phyloP scores from a whole-genome alignment of 148 eudicot genomes.

The Silene latifolia region DNA sequence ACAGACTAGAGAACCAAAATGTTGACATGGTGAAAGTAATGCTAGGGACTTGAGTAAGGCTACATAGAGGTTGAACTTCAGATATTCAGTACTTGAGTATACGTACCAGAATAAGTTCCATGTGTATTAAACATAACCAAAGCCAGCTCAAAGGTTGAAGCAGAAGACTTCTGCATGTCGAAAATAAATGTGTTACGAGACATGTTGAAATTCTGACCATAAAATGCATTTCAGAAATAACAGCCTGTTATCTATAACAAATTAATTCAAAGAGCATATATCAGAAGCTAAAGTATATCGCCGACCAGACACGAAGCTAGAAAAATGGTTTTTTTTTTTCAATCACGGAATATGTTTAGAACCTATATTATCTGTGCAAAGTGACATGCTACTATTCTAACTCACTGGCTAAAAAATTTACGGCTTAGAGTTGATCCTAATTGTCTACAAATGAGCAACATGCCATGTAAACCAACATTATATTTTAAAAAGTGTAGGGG shows the following conservation, averaged over 20 bases:
- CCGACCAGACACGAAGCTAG: too few species aligned
- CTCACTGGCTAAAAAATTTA: too few species aligned
- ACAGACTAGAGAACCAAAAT: not conserved
- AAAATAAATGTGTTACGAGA: constrained; percentile 16
- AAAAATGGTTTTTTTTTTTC: too few species aligned
- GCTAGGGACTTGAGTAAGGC: not conserved
- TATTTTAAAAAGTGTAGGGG: too few species aligned
- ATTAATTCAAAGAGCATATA: not conserved
- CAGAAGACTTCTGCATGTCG: constrained; percentile 58
- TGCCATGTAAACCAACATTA: too few species aligned
- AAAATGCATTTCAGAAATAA: not conserved
- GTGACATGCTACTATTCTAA: too few species aligned
- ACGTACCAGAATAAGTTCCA: constrained; percentile 78
- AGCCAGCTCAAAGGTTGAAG: constrained; percentile 51
- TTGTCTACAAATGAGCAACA: too few species aligned
- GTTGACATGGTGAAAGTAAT: not conserved
- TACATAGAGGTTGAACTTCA: not conserved
- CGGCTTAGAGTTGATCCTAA: too few species aligned
- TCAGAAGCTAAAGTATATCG: not conserved
- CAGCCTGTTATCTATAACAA: not conserved
- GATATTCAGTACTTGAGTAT: constrained; percentile 13
- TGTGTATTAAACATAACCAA: constrained; percentile 74
- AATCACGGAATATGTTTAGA: too few species aligned
- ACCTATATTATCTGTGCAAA: too few species aligned
- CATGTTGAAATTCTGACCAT: not conserved